Evolutionary conservation across 176 grass and related monocot species (phyloP).

Genomic region (Alloteropsis semialata): DNA sequence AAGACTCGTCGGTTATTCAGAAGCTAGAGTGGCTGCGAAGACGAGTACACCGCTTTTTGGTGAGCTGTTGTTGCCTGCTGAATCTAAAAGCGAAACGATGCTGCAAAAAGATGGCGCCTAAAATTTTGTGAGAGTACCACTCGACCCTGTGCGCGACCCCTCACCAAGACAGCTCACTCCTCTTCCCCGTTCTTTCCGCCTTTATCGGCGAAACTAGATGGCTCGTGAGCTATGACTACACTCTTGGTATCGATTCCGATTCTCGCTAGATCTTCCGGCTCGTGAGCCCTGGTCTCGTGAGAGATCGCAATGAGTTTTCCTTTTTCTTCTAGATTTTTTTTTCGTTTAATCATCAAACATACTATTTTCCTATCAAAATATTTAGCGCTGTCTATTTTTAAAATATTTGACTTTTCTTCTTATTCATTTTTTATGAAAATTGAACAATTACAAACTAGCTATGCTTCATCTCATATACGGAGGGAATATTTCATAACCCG

Average conservation of each 20-base stretch:
- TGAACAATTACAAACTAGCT: too few species aligned
- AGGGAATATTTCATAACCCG: too few species aligned
- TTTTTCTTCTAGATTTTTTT: too few species aligned
- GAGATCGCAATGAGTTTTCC: neutral
- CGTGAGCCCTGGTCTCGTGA: neutral
- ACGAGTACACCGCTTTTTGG: neutral
- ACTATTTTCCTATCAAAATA: too few species aligned
- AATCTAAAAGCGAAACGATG: constrained; percentile 22
- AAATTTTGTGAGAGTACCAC: constrained; percentile 11
- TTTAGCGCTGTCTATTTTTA: too few species aligned
- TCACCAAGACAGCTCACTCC: constrained; percentile 15
- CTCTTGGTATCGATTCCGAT: constrained; percentile 47
- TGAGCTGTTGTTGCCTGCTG: neutral
- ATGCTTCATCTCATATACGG: too few species aligned
- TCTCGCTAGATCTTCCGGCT: neutral
- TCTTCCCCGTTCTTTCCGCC: constrained; percentile 11
- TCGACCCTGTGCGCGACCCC: constrained; percentile 16
- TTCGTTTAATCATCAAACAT: too few species aligned
- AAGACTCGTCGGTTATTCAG: neutral
- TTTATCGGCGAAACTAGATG: constrained; percentile 6
- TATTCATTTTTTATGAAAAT: too few species aligned
- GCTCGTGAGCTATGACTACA: neutral
- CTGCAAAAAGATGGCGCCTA: constrained; percentile 16
- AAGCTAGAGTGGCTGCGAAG: neutral
- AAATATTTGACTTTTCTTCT: too few species aligned